These are phyloP conservation scores for Backusella sp. DNA, from an alignment of 192 early-diverging fungal genomes.

Conservation along the genomic window DNA sequence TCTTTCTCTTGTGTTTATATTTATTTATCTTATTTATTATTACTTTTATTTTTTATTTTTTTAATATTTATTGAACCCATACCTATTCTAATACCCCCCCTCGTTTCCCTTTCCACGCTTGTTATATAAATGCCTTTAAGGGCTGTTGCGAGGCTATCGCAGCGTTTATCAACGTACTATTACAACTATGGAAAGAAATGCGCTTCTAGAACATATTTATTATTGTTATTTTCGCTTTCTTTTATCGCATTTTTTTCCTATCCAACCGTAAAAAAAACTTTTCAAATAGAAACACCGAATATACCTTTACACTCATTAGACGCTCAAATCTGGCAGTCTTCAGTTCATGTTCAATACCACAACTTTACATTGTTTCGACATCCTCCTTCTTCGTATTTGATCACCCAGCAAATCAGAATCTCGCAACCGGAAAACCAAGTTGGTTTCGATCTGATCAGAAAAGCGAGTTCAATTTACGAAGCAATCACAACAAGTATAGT, in stretches of 20 bases:
- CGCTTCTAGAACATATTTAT: conserved; percentile 15
- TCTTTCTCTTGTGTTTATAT: neutral
- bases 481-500: neutral
- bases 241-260: conserved; percentile 17
- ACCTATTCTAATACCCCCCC: neutral
- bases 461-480: conserved; percentile 19
- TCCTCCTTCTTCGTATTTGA: neutral
- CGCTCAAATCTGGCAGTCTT: conserved; percentile 24
- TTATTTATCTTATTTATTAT: neutral
- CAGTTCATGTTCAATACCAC: conserved; percentile 14
- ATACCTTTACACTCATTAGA: conserved; percentile 4
- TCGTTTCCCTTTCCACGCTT: neutral
- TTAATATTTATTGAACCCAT: conserved; percentile 2
- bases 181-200: conserved; percentile 27
- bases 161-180: conserved; percentile 14
- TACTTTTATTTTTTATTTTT: neutral
- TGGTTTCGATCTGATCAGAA: conserved; percentile 16
- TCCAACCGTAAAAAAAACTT: conserved; percentile 2
- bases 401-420: conserved; percentile 21
- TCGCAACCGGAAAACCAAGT: conserved; percentile 19
- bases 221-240: conserved; percentile 18
- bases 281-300: neutral
- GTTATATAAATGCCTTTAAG: neutral
- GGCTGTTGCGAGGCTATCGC: neutral
- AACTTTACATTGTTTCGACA: neutral